These are phyloP conservation scores for Podospora sp. DNA, from an alignment of 495 filamentous ascomycete species.

Conservation along the genomic window DNA sequence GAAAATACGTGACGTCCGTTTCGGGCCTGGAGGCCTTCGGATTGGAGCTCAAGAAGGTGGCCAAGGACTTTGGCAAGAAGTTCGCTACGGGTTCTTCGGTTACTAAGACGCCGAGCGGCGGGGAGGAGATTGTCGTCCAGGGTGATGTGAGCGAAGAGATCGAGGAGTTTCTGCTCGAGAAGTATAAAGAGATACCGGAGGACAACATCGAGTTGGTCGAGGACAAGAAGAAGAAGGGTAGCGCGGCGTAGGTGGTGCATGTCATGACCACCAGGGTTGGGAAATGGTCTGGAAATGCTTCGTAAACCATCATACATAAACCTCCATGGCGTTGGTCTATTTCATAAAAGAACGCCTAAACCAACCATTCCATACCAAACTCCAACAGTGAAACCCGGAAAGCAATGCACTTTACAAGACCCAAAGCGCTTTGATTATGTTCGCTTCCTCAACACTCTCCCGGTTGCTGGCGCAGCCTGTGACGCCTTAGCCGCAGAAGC, in stretches of 20 bases:
- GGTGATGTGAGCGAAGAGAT: conserved; percentile 96
- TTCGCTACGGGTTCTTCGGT: conserved; percentile 94
- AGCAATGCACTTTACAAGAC: neutral
- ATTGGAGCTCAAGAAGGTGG: conserved; percentile 85
- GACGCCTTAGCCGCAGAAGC: conserved; percentile 33
- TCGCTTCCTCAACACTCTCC: conserved; percentile 56
- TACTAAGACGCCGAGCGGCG: conserved; percentile 81
- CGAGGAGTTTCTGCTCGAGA: conserved; percentile 83
- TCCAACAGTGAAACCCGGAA: neutral
- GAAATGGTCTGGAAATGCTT: neutral
- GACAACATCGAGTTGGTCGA: conserved; percentile 93
- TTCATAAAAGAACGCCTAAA: neutral
- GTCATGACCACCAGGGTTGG: neutral
- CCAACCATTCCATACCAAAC: neutral
- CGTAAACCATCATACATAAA: neutral
- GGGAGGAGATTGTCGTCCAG: conserved; percentile 97
- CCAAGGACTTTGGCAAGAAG: conserved; percentile 87
- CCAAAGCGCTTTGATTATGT: conserved; percentile 27
- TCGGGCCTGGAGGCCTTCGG: conserved; percentile 86
- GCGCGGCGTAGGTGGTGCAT: conserved; percentile 19
- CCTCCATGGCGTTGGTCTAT: neutral
- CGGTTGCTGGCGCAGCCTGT: conserved; percentile 31
- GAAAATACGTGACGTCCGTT: conserved; percentile 93
- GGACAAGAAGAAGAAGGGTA: conserved; percentile 78
- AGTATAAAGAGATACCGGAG: conserved; percentile 82